phyloP scores from a whole-genome alignment of 2,329 filamentous ascomycete genomes.

The Colletotrichum orbiculare region DNA sequence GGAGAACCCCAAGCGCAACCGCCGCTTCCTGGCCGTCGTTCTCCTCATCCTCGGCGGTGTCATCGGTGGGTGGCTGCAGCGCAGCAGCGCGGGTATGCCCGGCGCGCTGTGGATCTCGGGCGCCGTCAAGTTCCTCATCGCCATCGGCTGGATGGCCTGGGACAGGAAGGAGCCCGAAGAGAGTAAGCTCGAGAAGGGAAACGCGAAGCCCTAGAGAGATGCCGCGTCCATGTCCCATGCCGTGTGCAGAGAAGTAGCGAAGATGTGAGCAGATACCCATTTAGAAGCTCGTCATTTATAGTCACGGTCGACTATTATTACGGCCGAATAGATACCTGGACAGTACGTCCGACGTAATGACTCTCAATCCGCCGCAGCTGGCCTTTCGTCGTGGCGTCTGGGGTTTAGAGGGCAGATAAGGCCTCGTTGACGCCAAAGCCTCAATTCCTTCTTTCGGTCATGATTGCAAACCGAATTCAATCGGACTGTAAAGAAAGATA shows the following conservation, averaged over 20 bases:
- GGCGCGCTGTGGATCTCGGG: conserved; percentile 58
- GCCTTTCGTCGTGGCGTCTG: too few relatives aligned
- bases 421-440: too few relatives aligned
- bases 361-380: too few relatives aligned
- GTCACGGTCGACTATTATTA: background rate
- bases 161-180: conserved; percentile 37
- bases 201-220: background rate
- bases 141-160: conserved; percentile 50
- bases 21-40: conserved; percentile 57
- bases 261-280: conserved; percentile 12
- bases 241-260: background rate
- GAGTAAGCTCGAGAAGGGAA: conserved; percentile 32
- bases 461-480: too few relatives aligned
- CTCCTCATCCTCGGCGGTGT: conserved; percentile 60
- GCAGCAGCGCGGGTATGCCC: conserved; percentile 52
- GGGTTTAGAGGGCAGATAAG: too few relatives aligned
- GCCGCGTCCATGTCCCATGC: background rate
- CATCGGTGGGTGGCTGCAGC: conserved; percentile 59
- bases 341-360: too few relatives aligned
- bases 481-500: too few relatives aligned
- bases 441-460: too few relatives aligned
- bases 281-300: background rate
- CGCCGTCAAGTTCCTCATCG: conserved; percentile 56
- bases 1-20: conserved; percentile 61
- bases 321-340: too few relatives aligned